phyloP scores from a whole-genome alignment of 1,284 basidiomycete genomes.

The Leccinum subrobustum region DNA sequence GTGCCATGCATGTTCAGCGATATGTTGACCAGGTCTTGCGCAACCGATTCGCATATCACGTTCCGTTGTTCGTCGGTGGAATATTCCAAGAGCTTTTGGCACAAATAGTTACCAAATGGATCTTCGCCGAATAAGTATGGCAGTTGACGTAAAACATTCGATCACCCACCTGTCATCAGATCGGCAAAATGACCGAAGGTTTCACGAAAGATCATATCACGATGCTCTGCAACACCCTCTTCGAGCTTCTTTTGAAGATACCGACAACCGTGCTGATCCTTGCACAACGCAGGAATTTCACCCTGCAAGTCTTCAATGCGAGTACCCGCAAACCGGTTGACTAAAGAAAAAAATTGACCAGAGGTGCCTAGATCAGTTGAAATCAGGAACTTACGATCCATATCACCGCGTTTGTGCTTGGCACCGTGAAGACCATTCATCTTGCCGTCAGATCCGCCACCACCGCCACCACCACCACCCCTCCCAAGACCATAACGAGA shows the following conservation, averaged over 20 bases:
- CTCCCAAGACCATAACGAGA: conserved; percentile 72
- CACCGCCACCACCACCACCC: conserved; percentile 24
- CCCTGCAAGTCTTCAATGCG: conserved; percentile 94
- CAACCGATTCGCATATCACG: conserved; percentile 96
- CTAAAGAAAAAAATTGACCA: conserved; percentile 37
- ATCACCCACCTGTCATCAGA: conserved; percentile 84
- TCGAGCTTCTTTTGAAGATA: conserved; percentile 99
- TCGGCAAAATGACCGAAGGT: conserved; percentile 98
- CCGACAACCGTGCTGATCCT: conserved; percentile 98
- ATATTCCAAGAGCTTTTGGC: conserved; percentile 97
- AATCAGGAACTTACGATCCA: conserved; percentile 78
- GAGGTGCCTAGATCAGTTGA: conserved; percentile 3
- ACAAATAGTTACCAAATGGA: conserved; percentile 99
- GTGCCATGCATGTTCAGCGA: conserved; percentile 99
- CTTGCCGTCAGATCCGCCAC: conserved; percentile 56
- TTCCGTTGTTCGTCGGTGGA: conserved; percentile 98
- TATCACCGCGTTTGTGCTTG: conserved; percentile 91
- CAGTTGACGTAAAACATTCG: conserved; percentile 2
- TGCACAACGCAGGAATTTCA: conserved; percentile 92
- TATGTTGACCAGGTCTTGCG: conserved; percentile 96
- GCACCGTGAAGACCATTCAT: conserved; percentile 88
- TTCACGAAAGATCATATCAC: conserved; percentile 99
- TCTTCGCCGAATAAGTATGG: conserved; percentile 48
- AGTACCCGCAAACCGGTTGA: conserved; percentile 94
- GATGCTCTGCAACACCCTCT: conserved; percentile 90